These are phyloP conservation scores for Nitzschia putrida DNA, from an alignment of 108 stramenopile species.

Conservation along the genomic window DNA sequence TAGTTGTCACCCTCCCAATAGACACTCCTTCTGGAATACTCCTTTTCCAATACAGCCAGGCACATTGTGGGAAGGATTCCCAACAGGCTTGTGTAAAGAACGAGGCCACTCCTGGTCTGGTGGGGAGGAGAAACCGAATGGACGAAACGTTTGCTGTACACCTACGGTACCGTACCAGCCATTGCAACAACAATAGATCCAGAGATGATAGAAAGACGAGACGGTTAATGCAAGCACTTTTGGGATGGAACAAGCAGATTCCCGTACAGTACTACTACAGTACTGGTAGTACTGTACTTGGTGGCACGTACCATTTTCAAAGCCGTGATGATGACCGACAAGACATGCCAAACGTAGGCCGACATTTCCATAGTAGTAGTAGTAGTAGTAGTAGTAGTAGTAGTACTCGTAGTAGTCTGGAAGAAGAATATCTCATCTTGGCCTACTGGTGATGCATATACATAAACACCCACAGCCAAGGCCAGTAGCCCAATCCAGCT, in stretches of 20 bases:
- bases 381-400: no score
- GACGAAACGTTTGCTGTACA: conserved; percentile 86
- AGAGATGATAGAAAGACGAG: background rate
- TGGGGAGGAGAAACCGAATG: conserved; percentile 75
- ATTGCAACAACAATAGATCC: no score
- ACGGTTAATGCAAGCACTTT: no score
- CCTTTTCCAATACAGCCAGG: conserved; percentile 68
- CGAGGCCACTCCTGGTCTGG: conserved; percentile 79
- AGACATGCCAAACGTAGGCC: conserved; percentile 76
- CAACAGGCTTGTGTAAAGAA: conserved; percentile 88
- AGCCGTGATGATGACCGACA: conserved; percentile 68
- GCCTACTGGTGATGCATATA: conserved; percentile 81
- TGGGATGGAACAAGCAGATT: no score
- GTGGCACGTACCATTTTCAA: conserved; percentile 78
- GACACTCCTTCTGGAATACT: conserved; percentile 49
- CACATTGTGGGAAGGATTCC: conserved; percentile 77
- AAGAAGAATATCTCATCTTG: conserved; percentile 70
- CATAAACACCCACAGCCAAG: conserved; percentile 73
- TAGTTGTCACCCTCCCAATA: conserved; percentile 18
- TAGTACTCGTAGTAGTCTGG: no score
- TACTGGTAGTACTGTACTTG: no score
- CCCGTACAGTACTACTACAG: no score
- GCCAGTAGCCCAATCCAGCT: conserved; percentile 59
- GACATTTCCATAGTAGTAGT: no score
- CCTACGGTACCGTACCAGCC: no score